Evolutionary conservation across 2,329 filamentous ascomycete species (phyloP).

Genomic region (Cladosporium sp.): DNA sequence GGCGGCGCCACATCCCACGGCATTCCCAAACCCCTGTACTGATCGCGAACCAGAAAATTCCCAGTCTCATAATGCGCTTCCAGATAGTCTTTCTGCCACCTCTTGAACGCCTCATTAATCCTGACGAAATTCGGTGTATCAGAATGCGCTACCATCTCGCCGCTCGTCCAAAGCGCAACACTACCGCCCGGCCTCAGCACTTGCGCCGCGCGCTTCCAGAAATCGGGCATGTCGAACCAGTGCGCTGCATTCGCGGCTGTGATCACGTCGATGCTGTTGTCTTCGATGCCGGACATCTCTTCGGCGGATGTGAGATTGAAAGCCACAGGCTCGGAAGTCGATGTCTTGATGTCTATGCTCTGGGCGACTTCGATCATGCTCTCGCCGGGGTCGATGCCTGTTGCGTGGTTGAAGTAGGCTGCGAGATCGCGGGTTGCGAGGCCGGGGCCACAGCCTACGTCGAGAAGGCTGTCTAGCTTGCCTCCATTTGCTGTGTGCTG

Average conservation of each 20-base stretch:
- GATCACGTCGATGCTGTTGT: constrained; percentile 25
- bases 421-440: constrained; percentile 50
- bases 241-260: constrained; percentile 40
- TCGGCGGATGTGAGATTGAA: constrained; percentile 25
- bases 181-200: constrained; percentile 56
- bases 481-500: constrained; percentile 50
- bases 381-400: constrained; percentile 54
- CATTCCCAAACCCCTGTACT: constrained; percentile 48
- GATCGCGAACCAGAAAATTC: constrained; percentile 43
- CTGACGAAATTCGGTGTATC: constrained; percentile 43
- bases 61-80: constrained; percentile 43
- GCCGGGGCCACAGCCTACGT: constrained; percentile 61
- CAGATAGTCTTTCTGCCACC: constrained; percentile 41
- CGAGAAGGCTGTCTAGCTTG: constrained; percentile 51
- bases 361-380: constrained; percentile 51
- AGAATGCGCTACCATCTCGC: constrained; percentile 33
- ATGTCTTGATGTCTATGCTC: constrained; percentile 1
- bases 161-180: constrained; percentile 53
- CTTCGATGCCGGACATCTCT: constrained; percentile 7
- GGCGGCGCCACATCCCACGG: constrained; percentile 50
- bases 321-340: constrained; percentile 4
- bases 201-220: constrained; percentile 51
- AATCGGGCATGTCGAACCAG: constrained; percentile 58
- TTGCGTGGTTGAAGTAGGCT: constrained; percentile 46
- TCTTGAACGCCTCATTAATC: constrained; percentile 45